Evolutionary conservation across 768 basidiomycete species (phyloP).

Genomic region (Coprinopsis strossmayeri): DNA sequence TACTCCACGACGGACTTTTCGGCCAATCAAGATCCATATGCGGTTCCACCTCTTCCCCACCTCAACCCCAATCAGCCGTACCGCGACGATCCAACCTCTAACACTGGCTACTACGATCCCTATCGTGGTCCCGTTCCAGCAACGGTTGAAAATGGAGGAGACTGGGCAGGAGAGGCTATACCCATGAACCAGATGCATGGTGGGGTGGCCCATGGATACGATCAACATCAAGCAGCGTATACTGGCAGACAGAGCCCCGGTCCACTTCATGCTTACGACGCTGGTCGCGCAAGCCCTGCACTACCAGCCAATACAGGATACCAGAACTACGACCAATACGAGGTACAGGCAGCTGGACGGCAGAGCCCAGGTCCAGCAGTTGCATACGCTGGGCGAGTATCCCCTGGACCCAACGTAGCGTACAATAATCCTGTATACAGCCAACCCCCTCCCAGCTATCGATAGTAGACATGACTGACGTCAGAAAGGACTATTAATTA

Average conservation of each 20-base stretch:
- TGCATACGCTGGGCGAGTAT: slow-evolving; percentile 25
- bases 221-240: slow-evolving; percentile 24
- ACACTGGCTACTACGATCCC: slow-evolving; percentile 64
- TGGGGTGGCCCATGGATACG: neutral
- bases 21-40: slow-evolving; percentile 61
- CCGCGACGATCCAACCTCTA: slow-evolving; percentile 55
- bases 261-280: slow-evolving; percentile 27
- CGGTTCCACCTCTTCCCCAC: slow-evolving; percentile 77
- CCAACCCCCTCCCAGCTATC: neutral
- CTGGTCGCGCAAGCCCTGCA: slow-evolving; percentile 16
- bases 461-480: neutral
- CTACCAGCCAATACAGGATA: slow-evolving; percentile 6
- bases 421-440: slow-evolving; percentile 17
- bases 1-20: slow-evolving; percentile 46
- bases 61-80: slow-evolving; percentile 76
- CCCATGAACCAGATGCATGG: slow-evolving; percentile 66
- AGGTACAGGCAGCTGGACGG: slow-evolving; percentile 18
- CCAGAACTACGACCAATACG: neutral
- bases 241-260: slow-evolving; percentile 32
- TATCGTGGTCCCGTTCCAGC: slow-evolving; percentile 72
- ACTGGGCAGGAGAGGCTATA: slow-evolving; percentile 52
- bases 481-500: neutral
- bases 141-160: slow-evolving; percentile 46
- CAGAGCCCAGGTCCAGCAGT: slow-evolving; percentile 25
- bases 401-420: slow-evolving; percentile 37